Conservation (phyloP, 192 early-diverging fungal species). For the Geranomyces variabilis region DNA sequence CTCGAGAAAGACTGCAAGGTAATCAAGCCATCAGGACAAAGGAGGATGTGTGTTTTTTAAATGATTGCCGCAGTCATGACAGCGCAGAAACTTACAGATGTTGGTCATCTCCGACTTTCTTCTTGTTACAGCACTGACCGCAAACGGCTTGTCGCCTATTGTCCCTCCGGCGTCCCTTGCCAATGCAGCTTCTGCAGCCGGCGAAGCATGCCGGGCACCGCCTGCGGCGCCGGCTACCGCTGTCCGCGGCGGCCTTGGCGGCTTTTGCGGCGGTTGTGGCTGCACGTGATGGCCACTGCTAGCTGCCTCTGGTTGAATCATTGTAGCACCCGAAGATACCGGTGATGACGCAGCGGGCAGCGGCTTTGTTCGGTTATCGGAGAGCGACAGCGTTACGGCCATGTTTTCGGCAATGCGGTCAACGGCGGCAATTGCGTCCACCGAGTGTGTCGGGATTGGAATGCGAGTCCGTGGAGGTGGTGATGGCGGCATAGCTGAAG, state of each 20-base stretch:
- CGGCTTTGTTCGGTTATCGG: neutral
- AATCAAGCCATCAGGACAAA: neutral
- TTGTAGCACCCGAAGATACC: neutral
- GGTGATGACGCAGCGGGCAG: neutral
- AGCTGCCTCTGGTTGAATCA: neutral
- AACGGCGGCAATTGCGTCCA: slow-evolving; percentile 4
- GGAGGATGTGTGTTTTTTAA: neutral
- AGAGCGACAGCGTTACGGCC: neutral
- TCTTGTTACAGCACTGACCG: slow-evolving; percentile 38
- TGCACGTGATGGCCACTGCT: neutral
- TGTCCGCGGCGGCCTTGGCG: slow-evolving; percentile 7
- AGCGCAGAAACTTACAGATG: slow-evolving; percentile 52
- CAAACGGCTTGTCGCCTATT: neutral
- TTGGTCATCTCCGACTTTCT: slow-evolving; percentile 54
- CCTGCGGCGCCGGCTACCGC: neutral
- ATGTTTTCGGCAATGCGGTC: slow-evolving; percentile 23
- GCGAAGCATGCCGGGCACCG: slow-evolving; percentile 10
- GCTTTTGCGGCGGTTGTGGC: slow-evolving; percentile 9
- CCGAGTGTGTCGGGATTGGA: neutral
- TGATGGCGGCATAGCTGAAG: too few relatives aligned
- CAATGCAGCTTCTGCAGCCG: slow-evolving; percentile 18
- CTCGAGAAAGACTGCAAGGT: slow-evolving; percentile 69
- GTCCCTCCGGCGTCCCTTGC: neutral
- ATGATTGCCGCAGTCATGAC: too few relatives aligned
- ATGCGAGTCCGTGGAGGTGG: slow-evolving; percentile 19